Conservation (phyloP, 2,329 filamentous ascomycete genomes). For the Xenosphaeropsis pyriputrescens region DNA sequence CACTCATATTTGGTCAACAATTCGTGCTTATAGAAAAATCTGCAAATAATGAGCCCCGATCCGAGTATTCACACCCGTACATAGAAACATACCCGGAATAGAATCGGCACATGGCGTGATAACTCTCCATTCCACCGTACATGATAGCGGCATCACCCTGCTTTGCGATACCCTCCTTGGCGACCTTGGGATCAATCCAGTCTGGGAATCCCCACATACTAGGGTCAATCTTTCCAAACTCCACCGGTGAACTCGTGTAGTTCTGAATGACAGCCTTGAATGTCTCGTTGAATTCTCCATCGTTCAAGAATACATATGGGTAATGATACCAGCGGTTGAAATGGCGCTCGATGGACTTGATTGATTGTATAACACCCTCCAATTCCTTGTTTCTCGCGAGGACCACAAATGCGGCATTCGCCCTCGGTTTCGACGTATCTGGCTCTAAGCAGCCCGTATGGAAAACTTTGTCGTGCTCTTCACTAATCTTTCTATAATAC, state of each 20-base stretch:
- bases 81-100: constrained; percentile 67
- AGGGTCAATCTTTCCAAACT: constrained; percentile 86
- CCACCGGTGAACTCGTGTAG: constrained; percentile 74
- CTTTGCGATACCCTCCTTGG: constrained; percentile 89
- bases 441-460: constrained; percentile 77
- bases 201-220: constrained; percentile 95
- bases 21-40: constrained; percentile 95
- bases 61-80: too few relatives aligned
- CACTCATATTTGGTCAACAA: constrained; percentile 94
- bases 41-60: constrained; percentile 13
- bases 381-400: constrained; percentile 92
- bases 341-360: constrained; percentile 95
- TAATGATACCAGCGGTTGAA: constrained; percentile 99
- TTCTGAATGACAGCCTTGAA: constrained; percentile 83
- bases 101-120: constrained; percentile 98
- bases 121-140: constrained; percentile 98
- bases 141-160: constrained; percentile 96
- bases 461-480: constrained; percentile 95
- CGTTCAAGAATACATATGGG: constrained; percentile 95
- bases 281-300: constrained; percentile 87
- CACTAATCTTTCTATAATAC: constrained; percentile 70
- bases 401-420: constrained; percentile 92
- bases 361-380: constrained; percentile 86
- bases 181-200: constrained; percentile 88
- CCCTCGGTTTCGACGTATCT: constrained; percentile 56